phyloP scores from a whole-genome alignment of 1,284 basidiomycete species.

The Naganishia sp. region DNA sequence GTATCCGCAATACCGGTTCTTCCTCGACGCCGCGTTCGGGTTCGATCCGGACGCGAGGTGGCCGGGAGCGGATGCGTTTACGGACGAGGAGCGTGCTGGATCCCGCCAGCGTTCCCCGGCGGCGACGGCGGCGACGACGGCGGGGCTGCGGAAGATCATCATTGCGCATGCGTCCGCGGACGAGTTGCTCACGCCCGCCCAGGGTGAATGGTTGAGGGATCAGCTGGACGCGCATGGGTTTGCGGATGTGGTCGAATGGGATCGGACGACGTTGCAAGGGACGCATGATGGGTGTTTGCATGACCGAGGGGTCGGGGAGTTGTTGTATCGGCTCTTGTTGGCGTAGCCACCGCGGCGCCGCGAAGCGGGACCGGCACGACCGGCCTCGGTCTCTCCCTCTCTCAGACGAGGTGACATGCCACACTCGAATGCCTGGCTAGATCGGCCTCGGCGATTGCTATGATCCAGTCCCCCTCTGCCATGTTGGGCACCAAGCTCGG shows the following conservation, averaged over 20 bases:
- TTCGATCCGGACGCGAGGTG: neutral
- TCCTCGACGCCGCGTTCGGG: conserved; percentile 32
- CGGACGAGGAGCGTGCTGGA: no score
- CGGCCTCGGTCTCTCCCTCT: no score
- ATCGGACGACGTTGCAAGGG: conserved; percentile 22
- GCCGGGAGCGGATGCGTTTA: neutral
- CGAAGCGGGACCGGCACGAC: no score
- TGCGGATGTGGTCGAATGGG: conserved; percentile 14
- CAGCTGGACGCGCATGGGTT: neutral
- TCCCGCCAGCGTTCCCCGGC: neutral
- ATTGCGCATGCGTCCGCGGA: conserved; percentile 33
- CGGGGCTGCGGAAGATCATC: conserved; percentile 7
- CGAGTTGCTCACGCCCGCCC: conserved; percentile 28
- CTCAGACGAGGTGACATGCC: no score
- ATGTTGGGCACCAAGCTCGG: no score
- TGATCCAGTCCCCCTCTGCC: no score
- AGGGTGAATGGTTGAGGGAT: conserved; percentile 12
- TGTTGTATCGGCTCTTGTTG: conserved; percentile 28
- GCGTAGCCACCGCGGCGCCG: neutral
- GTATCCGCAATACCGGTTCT: conserved; percentile 32
- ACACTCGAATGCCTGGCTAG: no score
- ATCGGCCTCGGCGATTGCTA: no score
- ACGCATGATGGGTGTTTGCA: conserved; percentile 34
- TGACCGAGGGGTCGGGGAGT: conserved; percentile 26
- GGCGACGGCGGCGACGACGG: neutral